A percentile compares a stretch with the other conserved stretches of the same genome.
These are phyloP conservation scores for Penicillium pancosmium DNA, from an alignment of 495 filamentous ascomycete genomes.

Conservation along the genomic window DNA sequence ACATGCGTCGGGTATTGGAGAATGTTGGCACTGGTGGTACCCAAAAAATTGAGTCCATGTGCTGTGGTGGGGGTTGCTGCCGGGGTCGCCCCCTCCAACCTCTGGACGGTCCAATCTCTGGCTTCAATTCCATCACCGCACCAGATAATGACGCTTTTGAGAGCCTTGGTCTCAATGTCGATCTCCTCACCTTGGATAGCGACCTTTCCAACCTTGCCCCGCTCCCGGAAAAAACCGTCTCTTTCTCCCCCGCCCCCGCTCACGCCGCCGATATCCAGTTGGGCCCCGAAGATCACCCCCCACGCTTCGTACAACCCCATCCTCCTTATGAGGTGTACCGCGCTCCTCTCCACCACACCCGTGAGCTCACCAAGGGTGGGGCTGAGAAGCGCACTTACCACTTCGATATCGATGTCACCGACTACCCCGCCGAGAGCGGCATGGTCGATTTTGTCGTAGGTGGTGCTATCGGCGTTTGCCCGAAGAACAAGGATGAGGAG, in stretches of 20 bases:
- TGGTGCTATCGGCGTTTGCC: conserved; percentile 89
- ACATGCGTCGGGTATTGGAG: conserved; percentile 67
- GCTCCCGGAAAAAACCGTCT: conserved; percentile 73
- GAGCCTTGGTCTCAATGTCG: conserved; percentile 74
- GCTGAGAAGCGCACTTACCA: conserved; percentile 96
- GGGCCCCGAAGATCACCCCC: conserved; percentile 63
- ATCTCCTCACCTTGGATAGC: conserved; percentile 67
- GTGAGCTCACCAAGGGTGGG: conserved; percentile 86
- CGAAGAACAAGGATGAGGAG: conserved; percentile 75
- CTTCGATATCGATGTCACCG: conserved; percentile 94
- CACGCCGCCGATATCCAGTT: conserved; percentile 37
- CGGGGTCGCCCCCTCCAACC: conserved; percentile 60
- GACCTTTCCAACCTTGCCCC: conserved; percentile 68
- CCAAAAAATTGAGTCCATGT: conserved; percentile 63
- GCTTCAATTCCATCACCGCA: conserved; percentile 52
- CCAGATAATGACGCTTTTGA: conserved; percentile 82
- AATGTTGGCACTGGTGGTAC: conserved; percentile 47
- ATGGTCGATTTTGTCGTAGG: conserved; percentile 94
- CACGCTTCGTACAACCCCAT: conserved; percentile 91
- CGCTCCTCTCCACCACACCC: conserved; percentile 76
- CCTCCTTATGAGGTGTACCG: conserved; percentile 89
- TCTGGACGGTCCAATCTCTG: conserved; percentile 50
- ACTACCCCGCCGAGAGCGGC: conserved; percentile 84
- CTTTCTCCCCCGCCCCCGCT: conserved; percentile 56
- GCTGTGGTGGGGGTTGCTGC: conserved; percentile 95